phyloP scores from a whole-genome alignment of 108 stramenopile species.

The Cyclotella kingstonii region DNA sequence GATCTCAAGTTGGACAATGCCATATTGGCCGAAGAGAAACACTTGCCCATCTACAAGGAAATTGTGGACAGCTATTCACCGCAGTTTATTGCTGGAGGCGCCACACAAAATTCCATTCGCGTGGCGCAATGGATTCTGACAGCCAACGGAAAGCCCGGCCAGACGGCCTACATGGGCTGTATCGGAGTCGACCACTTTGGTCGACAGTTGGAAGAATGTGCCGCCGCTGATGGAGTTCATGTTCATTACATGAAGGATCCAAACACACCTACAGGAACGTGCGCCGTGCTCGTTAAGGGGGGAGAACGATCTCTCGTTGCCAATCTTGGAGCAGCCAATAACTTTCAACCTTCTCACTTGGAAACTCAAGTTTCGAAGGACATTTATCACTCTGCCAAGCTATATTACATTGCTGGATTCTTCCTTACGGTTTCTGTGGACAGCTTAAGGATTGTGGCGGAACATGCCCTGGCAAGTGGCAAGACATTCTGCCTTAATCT shows the following conservation, averaged over 20 bases:
- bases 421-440: constrained; percentile 98
- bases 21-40: constrained; percentile 98
- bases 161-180: constrained; percentile 91
- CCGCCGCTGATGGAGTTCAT: constrained; percentile 90
- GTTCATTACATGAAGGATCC: constrained; percentile 96
- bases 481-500: constrained; percentile 97
- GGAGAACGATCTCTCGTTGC: constrained; percentile 96
- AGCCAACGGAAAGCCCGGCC: constrained; percentile 50
- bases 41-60: constrained; percentile 91
- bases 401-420: constrained; percentile 97
- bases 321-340: constrained; percentile 98
- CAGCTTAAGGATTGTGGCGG: constrained; percentile 84
- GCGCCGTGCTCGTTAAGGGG: constrained; percentile 95
- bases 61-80: constrained; percentile 82
- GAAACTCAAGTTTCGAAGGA: constrained; percentile 91
- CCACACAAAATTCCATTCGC: constrained; percentile 99
- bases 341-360: constrained; percentile 93
- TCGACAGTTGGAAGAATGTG: constrained; percentile 80
- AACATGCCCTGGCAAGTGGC: constrained; percentile 83
- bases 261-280: constrained; percentile 95
- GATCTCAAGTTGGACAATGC: constrained; percentile 92
- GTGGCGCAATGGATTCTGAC: constrained; percentile 98
- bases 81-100: constrained; percentile 98
- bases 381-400: constrained; percentile 78
- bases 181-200: constrained; percentile 93